A percentile compares a stretch with the other conserved stretches of the same genome.
These are phyloP conservation scores for Linnemannia schmuckeri DNA, from an alignment of 192 early-diverging fungal genomes.

Conservation along the genomic window DNA sequence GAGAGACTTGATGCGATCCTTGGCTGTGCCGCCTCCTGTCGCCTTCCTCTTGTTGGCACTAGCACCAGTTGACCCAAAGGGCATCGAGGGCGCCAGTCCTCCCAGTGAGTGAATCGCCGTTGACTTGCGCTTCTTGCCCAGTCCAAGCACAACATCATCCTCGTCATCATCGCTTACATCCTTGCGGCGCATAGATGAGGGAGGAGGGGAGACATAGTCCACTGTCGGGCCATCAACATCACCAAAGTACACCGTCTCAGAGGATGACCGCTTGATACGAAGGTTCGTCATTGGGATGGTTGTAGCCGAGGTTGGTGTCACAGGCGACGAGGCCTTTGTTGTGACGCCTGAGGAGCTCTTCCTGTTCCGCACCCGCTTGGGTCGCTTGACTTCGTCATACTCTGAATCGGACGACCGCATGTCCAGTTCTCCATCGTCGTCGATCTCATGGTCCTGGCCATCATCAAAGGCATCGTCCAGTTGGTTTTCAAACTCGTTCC, in stretches of 20 bases:
- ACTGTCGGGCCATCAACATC: conserved; percentile 3
- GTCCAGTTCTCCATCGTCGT: conserved; percentile 31
- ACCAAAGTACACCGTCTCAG: conserved; percentile 49
- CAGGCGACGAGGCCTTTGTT: neutral
- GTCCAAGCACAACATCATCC: conserved; percentile 20
- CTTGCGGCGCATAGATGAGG: neutral
- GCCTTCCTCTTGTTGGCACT: conserved; percentile 19
- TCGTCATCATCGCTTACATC: conserved; percentile 16
- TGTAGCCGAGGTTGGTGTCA: neutral
- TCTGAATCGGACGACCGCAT: conserved; percentile 45
- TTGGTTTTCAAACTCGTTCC: conserved; percentile 33
- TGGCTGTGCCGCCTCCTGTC: conserved; percentile 27
- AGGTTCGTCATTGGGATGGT: neutral
- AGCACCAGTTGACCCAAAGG: neutral
- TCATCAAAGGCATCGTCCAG: conserved; percentile 37
- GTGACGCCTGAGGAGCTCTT: neutral
- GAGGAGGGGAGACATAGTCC: neutral
- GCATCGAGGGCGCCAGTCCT: neutral
- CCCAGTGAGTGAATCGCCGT: conserved; percentile 18
- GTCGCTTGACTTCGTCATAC: conserved; percentile 21
- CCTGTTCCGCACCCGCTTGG: neutral
- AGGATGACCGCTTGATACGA: conserved; percentile 8
- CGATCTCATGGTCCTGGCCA: conserved; percentile 15
- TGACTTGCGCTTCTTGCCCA: conserved; percentile 28
- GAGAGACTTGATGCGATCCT: conserved; percentile 43